Conservation (phyloP, 257 asterid species). For the Solanum dulcamara region DNA sequence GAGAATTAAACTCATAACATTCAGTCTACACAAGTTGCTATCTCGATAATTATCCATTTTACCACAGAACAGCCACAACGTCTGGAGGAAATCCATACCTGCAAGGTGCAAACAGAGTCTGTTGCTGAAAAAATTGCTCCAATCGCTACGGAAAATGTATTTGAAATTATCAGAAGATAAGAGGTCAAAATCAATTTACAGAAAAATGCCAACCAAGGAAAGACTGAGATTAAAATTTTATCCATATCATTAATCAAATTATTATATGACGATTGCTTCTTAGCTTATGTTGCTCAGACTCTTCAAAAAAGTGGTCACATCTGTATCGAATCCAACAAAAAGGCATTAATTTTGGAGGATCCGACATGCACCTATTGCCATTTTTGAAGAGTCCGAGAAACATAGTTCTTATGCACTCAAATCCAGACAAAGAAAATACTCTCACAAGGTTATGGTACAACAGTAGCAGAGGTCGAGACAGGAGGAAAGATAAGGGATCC, state of each 20-base stretch:
- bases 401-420: not conserved
- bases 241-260: not conserved
- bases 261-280: not conserved
- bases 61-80: not conserved
- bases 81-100: slow-evolving; percentile 19
- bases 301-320: not conserved
- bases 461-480: not conserved
- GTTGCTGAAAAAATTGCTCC: slow-evolving; percentile 86
- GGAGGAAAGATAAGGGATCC: not conserved
- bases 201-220: not conserved
- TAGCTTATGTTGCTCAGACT: not conserved
- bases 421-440: not conserved
- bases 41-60: not conserved
- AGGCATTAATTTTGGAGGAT: not conserved
- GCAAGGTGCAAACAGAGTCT: slow-evolving; percentile 82
- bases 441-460: not conserved
- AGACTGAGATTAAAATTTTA: not conserved
- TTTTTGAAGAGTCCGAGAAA: not conserved
- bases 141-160: slow-evolving; percentile 28
- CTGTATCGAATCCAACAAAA: not conserved
- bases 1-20: not conserved
- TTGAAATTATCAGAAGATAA: not conserved
- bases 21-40: not conserved
- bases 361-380: not conserved
- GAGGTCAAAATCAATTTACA: not conserved